phyloP scores from a whole-genome alignment of 164 flowering plant genomes.

The Saururus chinensis region DNA sequence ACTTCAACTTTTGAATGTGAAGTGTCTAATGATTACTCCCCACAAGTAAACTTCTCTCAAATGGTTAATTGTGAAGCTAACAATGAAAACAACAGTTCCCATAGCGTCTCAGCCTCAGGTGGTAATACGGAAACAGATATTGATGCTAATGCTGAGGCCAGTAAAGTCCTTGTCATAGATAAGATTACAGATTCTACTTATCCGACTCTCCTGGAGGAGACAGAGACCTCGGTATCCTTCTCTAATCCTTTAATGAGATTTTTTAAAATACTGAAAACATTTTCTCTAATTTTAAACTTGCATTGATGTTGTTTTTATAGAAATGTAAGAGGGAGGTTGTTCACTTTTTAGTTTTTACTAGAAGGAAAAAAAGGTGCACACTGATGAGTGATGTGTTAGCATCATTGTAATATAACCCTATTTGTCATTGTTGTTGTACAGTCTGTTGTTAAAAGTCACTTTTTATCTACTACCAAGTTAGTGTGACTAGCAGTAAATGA shows the following conservation, averaged over 20 bases:
- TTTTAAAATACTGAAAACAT: too few species aligned
- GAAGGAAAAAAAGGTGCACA: too few species aligned
- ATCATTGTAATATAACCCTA: too few species aligned
- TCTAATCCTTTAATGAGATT: background rate
- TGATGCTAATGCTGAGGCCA: background rate
- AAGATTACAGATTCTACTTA: background rate
- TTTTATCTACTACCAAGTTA: too few species aligned
- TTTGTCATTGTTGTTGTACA: too few species aligned
- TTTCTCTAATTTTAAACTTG: too few species aligned
- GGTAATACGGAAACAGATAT: background rate
- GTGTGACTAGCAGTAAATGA: too few species aligned
- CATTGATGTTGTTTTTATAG: too few species aligned
- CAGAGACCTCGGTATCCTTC: background rate
- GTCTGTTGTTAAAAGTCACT: too few species aligned
- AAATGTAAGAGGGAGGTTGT: too few species aligned
- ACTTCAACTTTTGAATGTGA: slow-evolving; percentile 5
- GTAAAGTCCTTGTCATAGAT: background rate
- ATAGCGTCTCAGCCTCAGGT: background rate
- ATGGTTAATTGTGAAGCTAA: slow-evolving; percentile 24
- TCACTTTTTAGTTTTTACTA: too few species aligned
- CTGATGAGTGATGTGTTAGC: too few species aligned
- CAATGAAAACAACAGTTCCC: slow-evolving; percentile 11
- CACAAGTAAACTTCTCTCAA: slow-evolving; percentile 19
- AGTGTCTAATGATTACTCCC: slow-evolving; percentile 21
- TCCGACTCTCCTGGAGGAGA: background rate